Evolutionary conservation across 2,329 filamentous ascomycete species (phyloP), one percentile per base, ranked within the genome.

Genomic region (Ceratocystis harringtonii): DNA sequence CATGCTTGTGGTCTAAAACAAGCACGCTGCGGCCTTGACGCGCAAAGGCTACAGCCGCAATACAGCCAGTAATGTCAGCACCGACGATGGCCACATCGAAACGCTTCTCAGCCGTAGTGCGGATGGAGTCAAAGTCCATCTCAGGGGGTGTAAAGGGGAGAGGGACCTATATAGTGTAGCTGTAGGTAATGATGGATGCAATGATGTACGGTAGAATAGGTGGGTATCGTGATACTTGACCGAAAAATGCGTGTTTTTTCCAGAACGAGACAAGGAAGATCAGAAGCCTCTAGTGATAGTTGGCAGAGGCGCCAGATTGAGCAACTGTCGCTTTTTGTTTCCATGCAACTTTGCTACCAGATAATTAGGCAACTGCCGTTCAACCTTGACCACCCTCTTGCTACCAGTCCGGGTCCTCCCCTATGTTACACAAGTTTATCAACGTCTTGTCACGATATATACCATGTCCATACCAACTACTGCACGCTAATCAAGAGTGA

Each of bases 1-100:
- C 85, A 83, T 78, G 61, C 44, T 44, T 97, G 92, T 62, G 97
- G 83, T 67, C 65, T 41, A 67, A n/a, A 63, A 99, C 79, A 30
- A 97, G 82, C 30, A 99, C 92, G 73, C 89, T 95, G 69, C 94
- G 85, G 65, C 91, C 91, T 77, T 99, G 94, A 71, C 88, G 86
- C 67, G 89, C 91, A 60, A 97, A 81, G 22, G 92, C 85, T 69
- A 86, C 88, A 22, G 94, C 92, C 25, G 91, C 79, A 25, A 92
- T 89, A 74, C 90, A 95, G 55, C 94, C 94, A 68, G 96, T 84
- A 66, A 97, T 81, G 66, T 94, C 94, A 2, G 90, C 94, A 70
- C 94, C 94, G 45, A 99, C 87, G 62, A 99, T 87, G 58, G 96
- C 89, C 50, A 96, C 85, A 41, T 67, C 65, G 45, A 67, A 67